A percentile compares a stretch with the other conserved stretches of the same genome.
Evolutionary conservation across 768 basidiomycete species (phyloP).

Genomic region (Lentinula aciculospora): DNA sequence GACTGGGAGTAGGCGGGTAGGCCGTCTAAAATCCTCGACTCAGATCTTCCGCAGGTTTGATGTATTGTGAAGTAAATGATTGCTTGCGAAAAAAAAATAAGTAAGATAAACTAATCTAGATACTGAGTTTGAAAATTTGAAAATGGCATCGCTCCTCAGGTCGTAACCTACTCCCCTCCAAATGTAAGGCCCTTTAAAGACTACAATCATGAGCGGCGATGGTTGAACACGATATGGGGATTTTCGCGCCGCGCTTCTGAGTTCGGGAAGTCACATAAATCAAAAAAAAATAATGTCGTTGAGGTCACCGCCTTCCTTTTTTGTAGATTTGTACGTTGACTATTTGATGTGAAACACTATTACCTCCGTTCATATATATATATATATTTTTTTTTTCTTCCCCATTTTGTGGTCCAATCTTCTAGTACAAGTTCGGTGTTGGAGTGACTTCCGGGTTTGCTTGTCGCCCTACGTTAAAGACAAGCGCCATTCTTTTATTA

Average conservation of each 20-base stretch:
- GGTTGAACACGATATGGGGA: neutral
- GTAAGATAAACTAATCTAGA: neutral
- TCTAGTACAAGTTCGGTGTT: constrained; percentile 4
- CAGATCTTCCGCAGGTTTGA: too few species aligned
- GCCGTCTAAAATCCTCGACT: too few species aligned
- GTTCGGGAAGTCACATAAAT: neutral
- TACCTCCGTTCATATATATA: constrained; percentile 8
- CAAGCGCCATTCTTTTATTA: constrained; percentile 18
- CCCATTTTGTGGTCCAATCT: neutral
- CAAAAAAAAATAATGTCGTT: neutral
- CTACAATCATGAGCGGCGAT: neutral
- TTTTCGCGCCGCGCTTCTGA: neutral
- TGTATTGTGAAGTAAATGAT: too few species aligned
- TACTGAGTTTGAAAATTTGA: too few species aligned
- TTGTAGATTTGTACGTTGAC: neutral
- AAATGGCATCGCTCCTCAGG: too few species aligned
- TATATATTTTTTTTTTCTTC: neutral
- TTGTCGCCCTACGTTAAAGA: constrained; percentile 12
- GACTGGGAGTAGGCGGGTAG: too few species aligned
- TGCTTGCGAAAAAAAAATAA: too few species aligned
- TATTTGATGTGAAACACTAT: constrained; percentile 7
- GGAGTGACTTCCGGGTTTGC: constrained; percentile 6
- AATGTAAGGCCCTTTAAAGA: too few species aligned
- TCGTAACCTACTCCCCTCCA: too few species aligned
- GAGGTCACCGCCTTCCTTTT: constrained; percentile 5